Conservation (phyloP, 148 eudicot genomes). For the Hydrangea macrophylla region DNA sequence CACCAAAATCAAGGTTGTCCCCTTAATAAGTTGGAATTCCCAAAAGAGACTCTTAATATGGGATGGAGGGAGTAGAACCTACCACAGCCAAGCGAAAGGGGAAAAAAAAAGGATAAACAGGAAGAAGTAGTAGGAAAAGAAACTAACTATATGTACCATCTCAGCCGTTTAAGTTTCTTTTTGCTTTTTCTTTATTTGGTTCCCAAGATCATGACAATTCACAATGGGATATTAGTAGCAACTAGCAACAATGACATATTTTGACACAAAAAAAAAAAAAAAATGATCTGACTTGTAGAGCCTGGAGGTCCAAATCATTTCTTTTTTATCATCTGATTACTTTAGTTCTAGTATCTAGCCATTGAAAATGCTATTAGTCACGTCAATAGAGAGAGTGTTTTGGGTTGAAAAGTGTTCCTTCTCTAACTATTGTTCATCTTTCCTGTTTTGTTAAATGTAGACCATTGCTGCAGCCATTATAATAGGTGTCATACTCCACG, state of each 20-base stretch:
- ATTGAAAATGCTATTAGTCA: not conserved
- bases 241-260: not conserved
- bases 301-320: not conserved
- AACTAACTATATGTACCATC: too few species aligned
- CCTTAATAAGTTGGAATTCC: too few species aligned
- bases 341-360: not conserved
- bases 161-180: too few species aligned
- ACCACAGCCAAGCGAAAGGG: too few species aligned
- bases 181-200: too few species aligned
- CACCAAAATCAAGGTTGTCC: too few species aligned
- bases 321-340: not conserved
- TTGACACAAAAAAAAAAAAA: not conserved
- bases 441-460: conserved; percentile 32
- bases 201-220: not conserved
- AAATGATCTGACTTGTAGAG: too few species aligned
- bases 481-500: conserved; percentile 62
- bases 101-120: too few species aligned
- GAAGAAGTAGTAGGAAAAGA: too few species aligned
- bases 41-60: too few species aligned
- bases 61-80: too few species aligned
- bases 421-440: not conserved
- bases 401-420: not conserved
- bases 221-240: not conserved
- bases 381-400: conserved; percentile 6
- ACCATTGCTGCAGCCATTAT: conserved; percentile 85